These are phyloP conservation scores for Globisporangium apiculatum DNA, from an alignment of 352 stramenopile species.

Conservation along the genomic window DNA sequence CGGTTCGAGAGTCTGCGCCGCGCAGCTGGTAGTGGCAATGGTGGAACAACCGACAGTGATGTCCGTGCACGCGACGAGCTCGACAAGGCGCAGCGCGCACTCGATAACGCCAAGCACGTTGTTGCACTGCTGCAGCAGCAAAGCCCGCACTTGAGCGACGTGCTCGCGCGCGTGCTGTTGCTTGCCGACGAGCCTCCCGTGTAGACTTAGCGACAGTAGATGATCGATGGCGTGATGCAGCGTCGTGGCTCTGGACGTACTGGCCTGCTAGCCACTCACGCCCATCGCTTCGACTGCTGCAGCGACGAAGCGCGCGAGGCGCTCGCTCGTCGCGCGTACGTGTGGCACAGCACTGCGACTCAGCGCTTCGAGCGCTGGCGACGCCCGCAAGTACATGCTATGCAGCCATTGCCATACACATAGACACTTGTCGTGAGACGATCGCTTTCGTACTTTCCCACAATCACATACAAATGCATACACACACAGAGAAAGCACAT, in stretches of 20 bases:
- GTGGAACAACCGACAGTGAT: constrained; percentile 30
- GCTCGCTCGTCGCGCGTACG: constrained; percentile 18
- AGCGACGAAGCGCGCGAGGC: constrained; percentile 29
- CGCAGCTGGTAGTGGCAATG: constrained; percentile 18
- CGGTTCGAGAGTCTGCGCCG: constrained; percentile 57
- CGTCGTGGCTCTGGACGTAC: neutral
- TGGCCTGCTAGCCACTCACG: neutral
- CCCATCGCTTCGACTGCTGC: constrained; percentile 4
- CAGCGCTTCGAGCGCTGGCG: constrained; percentile 21
- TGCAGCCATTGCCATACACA: neutral
- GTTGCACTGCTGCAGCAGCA: constrained; percentile 52
- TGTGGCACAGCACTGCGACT: constrained; percentile 16
- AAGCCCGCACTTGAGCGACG: constrained; percentile 74
- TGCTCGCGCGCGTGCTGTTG: constrained; percentile 72
- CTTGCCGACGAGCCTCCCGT: constrained; percentile 65
- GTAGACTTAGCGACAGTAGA: neutral
- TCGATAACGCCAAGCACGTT: constrained; percentile 54
- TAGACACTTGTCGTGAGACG: too few relatives aligned
- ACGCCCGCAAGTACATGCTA: constrained; percentile 44
- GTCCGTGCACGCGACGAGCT: constrained; percentile 45
- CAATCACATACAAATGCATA: too few relatives aligned
- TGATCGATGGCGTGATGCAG: neutral
- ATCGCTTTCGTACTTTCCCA: too few relatives aligned
- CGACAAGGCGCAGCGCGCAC: constrained; percentile 32
- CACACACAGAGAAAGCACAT: neutral